phyloP scores from a whole-genome alignment of 805 yeast species.

The Candida piceae region DNA sequence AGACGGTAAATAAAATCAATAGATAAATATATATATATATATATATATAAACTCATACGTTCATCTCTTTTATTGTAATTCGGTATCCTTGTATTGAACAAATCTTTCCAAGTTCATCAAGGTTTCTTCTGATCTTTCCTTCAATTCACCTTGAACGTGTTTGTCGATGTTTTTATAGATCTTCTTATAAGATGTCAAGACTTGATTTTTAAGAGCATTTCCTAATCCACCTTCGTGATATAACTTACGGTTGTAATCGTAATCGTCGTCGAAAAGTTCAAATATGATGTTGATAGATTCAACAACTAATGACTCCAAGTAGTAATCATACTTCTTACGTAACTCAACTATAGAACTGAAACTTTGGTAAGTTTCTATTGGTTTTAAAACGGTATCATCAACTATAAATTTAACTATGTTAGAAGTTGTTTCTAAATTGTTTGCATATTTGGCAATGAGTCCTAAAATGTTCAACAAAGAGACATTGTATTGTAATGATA shows the following conservation, averaged over 20 bases:
- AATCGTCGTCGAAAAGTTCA: constrained; percentile 78
- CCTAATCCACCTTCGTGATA: constrained; percentile 54
- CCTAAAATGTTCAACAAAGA: constrained; percentile 22
- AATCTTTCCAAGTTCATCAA: constrained; percentile 66
- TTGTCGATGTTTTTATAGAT: constrained; percentile 63
- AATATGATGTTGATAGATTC: constrained; percentile 64
- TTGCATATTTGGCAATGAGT: constrained; percentile 20
- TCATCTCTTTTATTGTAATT: too few relatives aligned
- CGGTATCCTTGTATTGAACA: constrained; percentile 64
- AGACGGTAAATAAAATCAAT: too few relatives aligned
- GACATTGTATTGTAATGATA: constrained; percentile 17
- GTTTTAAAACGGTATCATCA: constrained; percentile 18
- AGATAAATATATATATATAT: too few relatives aligned
- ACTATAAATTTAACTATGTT: constrained; percentile 23
- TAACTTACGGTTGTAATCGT: constrained; percentile 60
- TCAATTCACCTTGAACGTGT: constrained; percentile 50
- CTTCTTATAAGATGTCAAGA: constrained; percentile 45
- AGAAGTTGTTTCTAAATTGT: constrained; percentile 12
- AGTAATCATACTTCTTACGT: constrained; percentile 21
- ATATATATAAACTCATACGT: too few relatives aligned
- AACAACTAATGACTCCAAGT: constrained; percentile 31
- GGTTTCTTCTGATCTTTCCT: constrained; percentile 62
- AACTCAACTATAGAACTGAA: constrained; percentile 13
- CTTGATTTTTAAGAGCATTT: constrained; percentile 31
- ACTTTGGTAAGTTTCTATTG: constrained; percentile 11